Base-by-base conservation (phyloP, 2,329 filamentous ascomycete genomes). In the Verticillium nonalfalfae region DNA sequence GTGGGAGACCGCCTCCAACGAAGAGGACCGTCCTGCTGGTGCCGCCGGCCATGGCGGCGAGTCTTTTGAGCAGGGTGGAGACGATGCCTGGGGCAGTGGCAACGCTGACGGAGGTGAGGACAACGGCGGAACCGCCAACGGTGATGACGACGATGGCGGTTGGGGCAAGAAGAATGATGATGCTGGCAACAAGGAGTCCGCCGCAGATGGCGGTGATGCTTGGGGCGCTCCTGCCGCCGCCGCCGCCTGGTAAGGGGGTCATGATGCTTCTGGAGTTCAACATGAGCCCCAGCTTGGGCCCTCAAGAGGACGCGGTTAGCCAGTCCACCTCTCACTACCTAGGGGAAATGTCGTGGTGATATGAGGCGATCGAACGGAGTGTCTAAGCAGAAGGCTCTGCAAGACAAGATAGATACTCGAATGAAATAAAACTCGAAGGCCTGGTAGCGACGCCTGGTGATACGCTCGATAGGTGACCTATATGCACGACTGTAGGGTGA, bases 1-100 rank as follows among this genome's bases (percentile, higher is more conserved):
- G 66, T 85, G 85, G 57, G 84, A 85, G 67, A 80, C 79, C 0
- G 82, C 84, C 59, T 82, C 80, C 0, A 82, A 84, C 65, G 84
- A 78, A 40, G 82, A 84, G 56, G 58, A 59, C 13, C 58, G 58
- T 35, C 74, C 73, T 1, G 68, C 71, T 62, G 67, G 68, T 15
- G 68, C 61, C 58, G 68, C 73, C 18, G 59, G 33, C 38, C 57
- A 36, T 33, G 58, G 61, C 7, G 58, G 62, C 52, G 68, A 50
- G 9, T 21, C 45, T 18, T 50, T 50, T 1, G 68, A 67, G 18
- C 58, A 40, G 18, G 62, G 59, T 15, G 64, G 64, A 13, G 69
- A 67, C 33, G 57, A 50, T 26, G 40, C 61, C 33, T 55, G 36
- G n/a, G 55, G 59, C 33, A 40, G n/a, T 21, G 58, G 33, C n/a